Evolutionary conservation across 179 eudicot species (phyloP), one percentile per base, ranked within the genome.

Genomic region (Beta macrorhiza): DNA sequence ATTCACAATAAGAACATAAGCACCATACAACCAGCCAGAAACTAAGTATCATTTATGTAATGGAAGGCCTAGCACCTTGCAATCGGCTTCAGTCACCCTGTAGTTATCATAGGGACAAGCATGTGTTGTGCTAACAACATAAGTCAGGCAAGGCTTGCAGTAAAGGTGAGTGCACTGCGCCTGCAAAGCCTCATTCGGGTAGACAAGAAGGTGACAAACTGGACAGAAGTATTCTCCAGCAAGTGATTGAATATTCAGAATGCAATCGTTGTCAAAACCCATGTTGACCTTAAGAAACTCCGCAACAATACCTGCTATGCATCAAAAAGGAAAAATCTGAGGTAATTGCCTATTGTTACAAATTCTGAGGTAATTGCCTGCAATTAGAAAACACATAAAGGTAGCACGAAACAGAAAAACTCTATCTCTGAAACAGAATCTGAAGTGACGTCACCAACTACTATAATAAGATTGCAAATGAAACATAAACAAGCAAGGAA

Each of bases 261-360:
- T 93, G 90, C 99, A 94, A 73, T 95, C 99, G 56, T 87, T 92
- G 80, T 97, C 99, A 58, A 97, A 94, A 16, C 99, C 99, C 99
- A 97, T 97, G 72, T 52, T 73, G 44, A 73, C 61, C 75, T 53
- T 52, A 7, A 29, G 12, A 25, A 73, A 72, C 32, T 72, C 37
- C 15, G 42, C 42, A 22, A 22, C 10, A 72, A 20, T 22, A 72
- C 59, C 75, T 72, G 75, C 42, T 72, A 72, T 49, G 16, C 58
- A 72, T 51, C 13, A 6, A 5, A 20, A 20, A 7, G 42, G 20
- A 5, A 52, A 29, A 73, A 73, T 73, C n/a, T 29, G 62, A 73
- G 45, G 47, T 53, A 32, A 73, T 52, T 44, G 20, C 32, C 37
- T 71, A 29, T 29, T 29, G 32, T 29, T 29, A 29, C 32, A 29